phyloP scores from a whole-genome alignment of 495 filamentous ascomycete species.

The Astrocystis sublimbata region DNA sequence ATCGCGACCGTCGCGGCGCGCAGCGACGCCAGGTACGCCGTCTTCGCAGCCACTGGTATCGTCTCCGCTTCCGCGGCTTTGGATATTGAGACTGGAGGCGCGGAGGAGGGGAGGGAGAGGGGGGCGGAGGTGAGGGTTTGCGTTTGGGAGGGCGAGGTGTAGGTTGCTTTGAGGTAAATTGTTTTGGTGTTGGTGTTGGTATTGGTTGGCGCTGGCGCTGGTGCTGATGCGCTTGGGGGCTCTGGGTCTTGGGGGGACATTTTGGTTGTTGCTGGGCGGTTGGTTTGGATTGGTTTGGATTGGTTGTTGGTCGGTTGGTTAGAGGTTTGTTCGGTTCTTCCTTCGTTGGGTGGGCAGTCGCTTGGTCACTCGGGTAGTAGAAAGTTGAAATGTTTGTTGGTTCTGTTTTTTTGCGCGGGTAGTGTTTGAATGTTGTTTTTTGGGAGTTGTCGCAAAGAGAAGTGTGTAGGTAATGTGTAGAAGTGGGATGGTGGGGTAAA shows the following conservation, averaged over 20 bases:
- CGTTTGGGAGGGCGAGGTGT: constrained; percentile 54
- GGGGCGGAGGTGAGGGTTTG: constrained; percentile 35
- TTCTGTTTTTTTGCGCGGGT: too few relatives aligned
- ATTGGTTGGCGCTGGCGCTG: too few relatives aligned
- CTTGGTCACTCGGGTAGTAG: too few relatives aligned
- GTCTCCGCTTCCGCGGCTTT: constrained; percentile 10
- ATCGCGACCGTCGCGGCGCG: constrained; percentile 59
- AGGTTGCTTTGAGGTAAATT: constrained; percentile 46
- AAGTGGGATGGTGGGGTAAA: constrained; percentile 7
- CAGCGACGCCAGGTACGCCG: constrained; percentile 65
- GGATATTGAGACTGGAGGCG: constrained; percentile 11
- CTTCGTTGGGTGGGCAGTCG: too few relatives aligned
- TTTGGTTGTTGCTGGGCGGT: background rate
- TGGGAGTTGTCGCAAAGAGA: background rate
- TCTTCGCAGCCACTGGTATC: constrained; percentile 50
- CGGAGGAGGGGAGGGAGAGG: constrained; percentile 38
- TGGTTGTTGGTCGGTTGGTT: background rate
- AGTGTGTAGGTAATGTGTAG: background rate
- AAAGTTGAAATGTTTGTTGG: too few relatives aligned
- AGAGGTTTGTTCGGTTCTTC: background rate
- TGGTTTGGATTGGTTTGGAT: background rate
- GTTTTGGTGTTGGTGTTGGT: too few relatives aligned
- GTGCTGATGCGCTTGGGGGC: too few relatives aligned
- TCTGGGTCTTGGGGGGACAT: background rate
- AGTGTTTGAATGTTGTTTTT: too few relatives aligned